phyloP scores from a whole-genome alignment of 306 rosid genomes.

The Cucumis hystrix region DNA sequence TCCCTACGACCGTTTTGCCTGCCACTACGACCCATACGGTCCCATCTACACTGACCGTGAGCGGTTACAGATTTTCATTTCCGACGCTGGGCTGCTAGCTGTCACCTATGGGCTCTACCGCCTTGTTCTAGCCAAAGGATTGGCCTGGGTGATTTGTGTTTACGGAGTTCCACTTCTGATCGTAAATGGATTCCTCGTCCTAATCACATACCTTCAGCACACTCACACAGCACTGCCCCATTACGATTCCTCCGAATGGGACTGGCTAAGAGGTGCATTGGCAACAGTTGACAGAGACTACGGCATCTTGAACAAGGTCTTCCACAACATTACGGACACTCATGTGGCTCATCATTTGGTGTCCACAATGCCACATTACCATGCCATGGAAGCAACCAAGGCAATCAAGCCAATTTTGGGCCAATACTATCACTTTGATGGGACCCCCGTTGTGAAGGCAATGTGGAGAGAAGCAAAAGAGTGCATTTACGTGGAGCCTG shows the following conservation, averaged over 20 bases:
- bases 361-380: slow-evolving; percentile 87
- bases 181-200: slow-evolving; percentile 72
- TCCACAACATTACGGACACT: slow-evolving; percentile 92
- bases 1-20: slow-evolving; percentile 45
- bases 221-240: slow-evolving; percentile 87
- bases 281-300: slow-evolving; percentile 89
- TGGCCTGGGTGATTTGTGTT: slow-evolving; percentile 64
- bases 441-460: slow-evolving; percentile 49
- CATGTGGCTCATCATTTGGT: slow-evolving; percentile 91
- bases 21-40: slow-evolving; percentile 72
- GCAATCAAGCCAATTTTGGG: slow-evolving; percentile 62
- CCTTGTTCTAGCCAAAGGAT: slow-evolving; percentile 48
- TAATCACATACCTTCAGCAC: slow-evolving; percentile 89
- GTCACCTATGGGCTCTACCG: slow-evolving; percentile 38
- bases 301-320: slow-evolving; percentile 79
- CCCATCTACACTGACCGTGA: slow-evolving; percentile 68
- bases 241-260: slow-evolving; percentile 83
- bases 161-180: slow-evolving; percentile 70
- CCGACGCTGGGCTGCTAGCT: slow-evolving; percentile 39
- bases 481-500: slow-evolving; percentile 66
- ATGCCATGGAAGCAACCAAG: slow-evolving; percentile 86
- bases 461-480: slow-evolving; percentile 69
- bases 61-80: slow-evolving; percentile 54
- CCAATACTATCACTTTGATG: slow-evolving; percentile 56
- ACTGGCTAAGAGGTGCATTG: slow-evolving; percentile 87